These are phyloP conservation scores for Saccharomycopsis capsularis DNA, from an alignment of 805 yeast genomes.

Conservation along the genomic window DNA sequence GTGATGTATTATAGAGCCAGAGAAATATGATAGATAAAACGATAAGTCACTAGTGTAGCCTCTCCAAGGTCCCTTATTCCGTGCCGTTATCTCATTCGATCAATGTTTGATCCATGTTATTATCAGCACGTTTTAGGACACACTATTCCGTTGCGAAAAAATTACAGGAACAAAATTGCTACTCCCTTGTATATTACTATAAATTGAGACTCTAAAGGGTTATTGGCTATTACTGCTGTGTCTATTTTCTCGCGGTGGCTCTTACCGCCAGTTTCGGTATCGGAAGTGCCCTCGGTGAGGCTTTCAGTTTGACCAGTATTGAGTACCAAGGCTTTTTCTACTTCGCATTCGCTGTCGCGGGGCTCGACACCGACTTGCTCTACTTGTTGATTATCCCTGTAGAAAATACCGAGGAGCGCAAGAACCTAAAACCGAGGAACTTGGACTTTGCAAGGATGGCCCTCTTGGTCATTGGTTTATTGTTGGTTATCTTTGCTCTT, in stretches of 20 bases:
- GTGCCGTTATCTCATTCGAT: no score
- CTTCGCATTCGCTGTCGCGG: conserved; percentile 31
- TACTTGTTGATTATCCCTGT: conserved; percentile 29
- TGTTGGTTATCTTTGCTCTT: conserved; percentile 37
- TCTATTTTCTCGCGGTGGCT: conserved; percentile 27
- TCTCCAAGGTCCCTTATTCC: no score
- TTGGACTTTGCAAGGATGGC: conserved; percentile 34
- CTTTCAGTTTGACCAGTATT: conserved; percentile 31
- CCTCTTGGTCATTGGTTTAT: conserved; percentile 30
- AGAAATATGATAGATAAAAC: no score
- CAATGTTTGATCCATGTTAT: no score
- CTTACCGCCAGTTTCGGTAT: conserved; percentile 31
- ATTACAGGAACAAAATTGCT: no score
- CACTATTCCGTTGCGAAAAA: no score
- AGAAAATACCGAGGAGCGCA: conserved; percentile 25
- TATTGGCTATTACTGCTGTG: no score
- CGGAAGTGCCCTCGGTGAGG: conserved; percentile 40
- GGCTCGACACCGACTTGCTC: conserved; percentile 23
- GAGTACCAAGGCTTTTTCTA: conserved; percentile 37
- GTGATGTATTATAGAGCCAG: no score
- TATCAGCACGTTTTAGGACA: no score
- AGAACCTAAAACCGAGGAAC: conserved; percentile 24
- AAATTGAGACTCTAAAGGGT: no score
- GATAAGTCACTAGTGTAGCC: no score
- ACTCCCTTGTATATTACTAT: no score